Base-by-base conservation (phyloP, 2,329 filamentous ascomycete genomes). In the Aspergillus clavatus region DNA sequence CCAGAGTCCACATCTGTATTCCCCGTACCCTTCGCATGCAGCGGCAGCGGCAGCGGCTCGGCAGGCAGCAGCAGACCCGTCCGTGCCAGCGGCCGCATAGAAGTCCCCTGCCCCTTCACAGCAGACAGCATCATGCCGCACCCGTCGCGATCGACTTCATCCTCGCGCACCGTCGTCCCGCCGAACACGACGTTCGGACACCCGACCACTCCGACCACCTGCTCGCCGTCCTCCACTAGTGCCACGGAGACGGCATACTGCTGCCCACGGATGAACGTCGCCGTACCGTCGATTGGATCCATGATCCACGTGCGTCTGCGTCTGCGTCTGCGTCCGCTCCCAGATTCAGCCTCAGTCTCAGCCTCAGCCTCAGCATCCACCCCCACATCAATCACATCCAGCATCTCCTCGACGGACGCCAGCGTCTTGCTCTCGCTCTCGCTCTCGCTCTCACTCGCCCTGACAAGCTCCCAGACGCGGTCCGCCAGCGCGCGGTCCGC, bases 301-400 rank as follows among this genome's bases (percentile, higher is more conserved):
- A 48, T n/a, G 28, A 48, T 26, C 46, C 46, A 48, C 8, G 46
- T 42, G 26, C 46, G 42, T 22, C 16, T 22, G 23, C 5, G n/a
- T n/a, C n/a, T n/a, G n/a, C n/a, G n/a, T n/a, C n/a, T n/a, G n/a
- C n/a, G n/a, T n/a, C n/a, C n/a, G n/a, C n/a, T n/a, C n/a, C n/a
- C n/a, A n/a, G n/a, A n/a, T n/a, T n/a, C n/a, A n/a, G n/a, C n/a
- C n/a, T n/a, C n/a, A n/a, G n/a, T n/a, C n/a, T n/a, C n/a, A n/a
- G n/a, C n/a, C n/a, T 87, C 41, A 76, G 84, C 38, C 84, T 89
- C 69, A 82, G 93, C 47, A 80, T 78, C 51, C 78, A 80, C 53
- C 82, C 85, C 56, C 84, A 86, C 63, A 82, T 89, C 68, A 95
- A 93, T n/a, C 52, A 62, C 3, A 59, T 53, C 7, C 54, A 57